Conservation (phyloP, 257 asterid species). For the Solanum chilense region DNA sequence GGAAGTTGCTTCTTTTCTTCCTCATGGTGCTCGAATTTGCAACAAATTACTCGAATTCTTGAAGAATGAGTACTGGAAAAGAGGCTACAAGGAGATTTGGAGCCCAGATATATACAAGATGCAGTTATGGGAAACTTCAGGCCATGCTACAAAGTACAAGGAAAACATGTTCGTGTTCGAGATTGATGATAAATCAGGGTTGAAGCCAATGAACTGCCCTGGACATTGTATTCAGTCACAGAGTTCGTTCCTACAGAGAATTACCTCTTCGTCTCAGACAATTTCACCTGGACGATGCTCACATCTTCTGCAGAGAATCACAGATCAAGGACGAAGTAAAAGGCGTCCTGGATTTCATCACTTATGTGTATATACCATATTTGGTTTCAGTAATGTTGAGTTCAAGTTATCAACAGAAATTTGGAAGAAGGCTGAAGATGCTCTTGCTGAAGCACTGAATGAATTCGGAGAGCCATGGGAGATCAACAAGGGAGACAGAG, state of each 20-base stretch:
- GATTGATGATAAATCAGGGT: constrained; percentile 84
- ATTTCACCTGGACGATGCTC: constrained; percentile 92
- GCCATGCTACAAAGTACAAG: constrained; percentile 95
- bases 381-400: constrained; percentile 77
- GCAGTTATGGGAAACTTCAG: constrained; percentile 97
- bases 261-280: constrained; percentile 91
- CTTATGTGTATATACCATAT: constrained; percentile 54
- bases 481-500: constrained; percentile 16
- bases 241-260: constrained; percentile 92
- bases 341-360: constrained; percentile 72
- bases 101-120: constrained; percentile 86
- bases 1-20: constrained; percentile 96
- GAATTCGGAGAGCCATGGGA: constrained; percentile 91
- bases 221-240: constrained; percentile 92
- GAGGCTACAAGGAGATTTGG: constrained; percentile 95
- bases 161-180: constrained; percentile 90
- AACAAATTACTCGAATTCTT: constrained; percentile 74
- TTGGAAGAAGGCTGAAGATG: constrained; percentile 89
- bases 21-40: constrained; percentile 84
- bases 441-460: constrained; percentile 73
- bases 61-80: constrained; percentile 60
- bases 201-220: constrained; percentile 98
- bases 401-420: constrained; percentile 76
- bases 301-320: constrained; percentile 20
- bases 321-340: constrained; percentile 87